Percentiles rank a stretch among this genome's conserved stretches.
phyloP scores from a whole-genome alignment of 2,329 filamentous ascomycete genomes.

The Aspergillus versicolor region DNA sequence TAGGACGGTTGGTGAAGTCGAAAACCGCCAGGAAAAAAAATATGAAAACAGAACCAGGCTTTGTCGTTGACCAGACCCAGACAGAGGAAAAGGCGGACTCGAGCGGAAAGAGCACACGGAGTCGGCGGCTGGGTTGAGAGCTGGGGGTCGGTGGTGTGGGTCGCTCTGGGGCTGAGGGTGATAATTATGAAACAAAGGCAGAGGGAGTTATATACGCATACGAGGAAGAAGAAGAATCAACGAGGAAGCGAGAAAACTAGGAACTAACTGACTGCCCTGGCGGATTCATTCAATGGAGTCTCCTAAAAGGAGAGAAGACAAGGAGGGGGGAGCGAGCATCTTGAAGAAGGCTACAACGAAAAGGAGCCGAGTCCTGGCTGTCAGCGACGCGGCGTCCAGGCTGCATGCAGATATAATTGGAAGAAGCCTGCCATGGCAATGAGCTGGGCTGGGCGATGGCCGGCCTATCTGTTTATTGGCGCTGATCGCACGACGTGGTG shows the following conservation, averaged over 20 bases:
- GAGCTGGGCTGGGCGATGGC: neutral
- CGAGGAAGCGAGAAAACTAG: neutral
- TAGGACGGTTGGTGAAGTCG: neutral
- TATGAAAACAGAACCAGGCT: neutral
- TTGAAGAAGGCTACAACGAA: neutral
- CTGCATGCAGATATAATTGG: constrained; percentile 6
- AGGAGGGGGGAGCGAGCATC: neutral
- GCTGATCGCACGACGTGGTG: constrained; percentile 5
- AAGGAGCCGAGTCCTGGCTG: neutral
- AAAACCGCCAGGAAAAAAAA: neutral
- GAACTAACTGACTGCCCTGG: neutral
- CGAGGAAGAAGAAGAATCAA: neutral
- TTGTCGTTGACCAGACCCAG: neutral
- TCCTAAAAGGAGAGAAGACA: neutral
- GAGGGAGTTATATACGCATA: neutral
- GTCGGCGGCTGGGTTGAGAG: constrained; percentile 8
- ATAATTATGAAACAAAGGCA: constrained; percentile 1
- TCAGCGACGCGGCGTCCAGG: constrained; percentile 4
- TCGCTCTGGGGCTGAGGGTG: neutral
- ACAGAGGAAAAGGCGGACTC: neutral
- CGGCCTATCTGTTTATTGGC: neutral
- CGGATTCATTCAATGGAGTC: neutral
- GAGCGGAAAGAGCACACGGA: constrained; percentile 1
- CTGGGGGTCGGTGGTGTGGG: neutral
- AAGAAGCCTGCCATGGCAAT: neutral